phyloP scores from a whole-genome alignment of 306 rosid species.

The Spatholobus suberectus region DNA sequence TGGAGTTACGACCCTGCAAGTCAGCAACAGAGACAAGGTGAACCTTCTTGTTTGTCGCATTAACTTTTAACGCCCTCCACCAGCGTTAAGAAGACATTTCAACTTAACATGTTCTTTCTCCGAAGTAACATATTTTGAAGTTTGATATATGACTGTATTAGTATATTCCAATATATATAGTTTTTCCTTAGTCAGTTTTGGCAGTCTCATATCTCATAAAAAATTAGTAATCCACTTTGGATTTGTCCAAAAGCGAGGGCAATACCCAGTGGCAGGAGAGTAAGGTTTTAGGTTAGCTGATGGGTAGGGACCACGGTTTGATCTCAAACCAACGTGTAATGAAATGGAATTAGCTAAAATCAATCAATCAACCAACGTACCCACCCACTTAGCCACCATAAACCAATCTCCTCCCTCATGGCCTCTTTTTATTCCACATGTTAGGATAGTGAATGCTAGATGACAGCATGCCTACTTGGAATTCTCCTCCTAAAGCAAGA shows the following conservation, averaged over 20 bases:
- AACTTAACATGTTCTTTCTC: slow-evolving; percentile 37
- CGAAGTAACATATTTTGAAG: slow-evolving; percentile 42
- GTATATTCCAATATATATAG: slow-evolving; percentile 23
- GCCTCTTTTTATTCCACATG: slow-evolving; percentile 67
- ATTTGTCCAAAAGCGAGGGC: slow-evolving; percentile 52
- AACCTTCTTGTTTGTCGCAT: slow-evolving; percentile 36
- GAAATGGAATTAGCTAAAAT: slow-evolving; percentile 48
- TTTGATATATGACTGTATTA: slow-evolving; percentile 29
- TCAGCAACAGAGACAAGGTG: slow-evolving; percentile 32
- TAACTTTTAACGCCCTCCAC: background rate
- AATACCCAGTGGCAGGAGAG: slow-evolving; percentile 43
- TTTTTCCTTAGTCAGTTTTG: slow-evolving; percentile 63
- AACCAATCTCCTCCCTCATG: slow-evolving; percentile 44
- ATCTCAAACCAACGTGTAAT: slow-evolving; percentile 44
- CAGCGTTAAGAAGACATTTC: slow-evolving; percentile 37
- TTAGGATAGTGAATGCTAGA: slow-evolving; percentile 63
- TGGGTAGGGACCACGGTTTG: slow-evolving; percentile 59
- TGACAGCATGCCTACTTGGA: slow-evolving; percentile 81
- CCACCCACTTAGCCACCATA: slow-evolving; percentile 65
- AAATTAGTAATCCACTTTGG: slow-evolving; percentile 39
- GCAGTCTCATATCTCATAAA: slow-evolving; percentile 47
- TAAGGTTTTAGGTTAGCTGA: no score
- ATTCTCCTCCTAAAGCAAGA: slow-evolving; percentile 63
- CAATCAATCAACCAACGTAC: slow-evolving; percentile 65
- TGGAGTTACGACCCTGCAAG: no score